Conservation (phyloP, 768 basidiomycete genomes). For the Leccinum disarticulatum region DNA sequence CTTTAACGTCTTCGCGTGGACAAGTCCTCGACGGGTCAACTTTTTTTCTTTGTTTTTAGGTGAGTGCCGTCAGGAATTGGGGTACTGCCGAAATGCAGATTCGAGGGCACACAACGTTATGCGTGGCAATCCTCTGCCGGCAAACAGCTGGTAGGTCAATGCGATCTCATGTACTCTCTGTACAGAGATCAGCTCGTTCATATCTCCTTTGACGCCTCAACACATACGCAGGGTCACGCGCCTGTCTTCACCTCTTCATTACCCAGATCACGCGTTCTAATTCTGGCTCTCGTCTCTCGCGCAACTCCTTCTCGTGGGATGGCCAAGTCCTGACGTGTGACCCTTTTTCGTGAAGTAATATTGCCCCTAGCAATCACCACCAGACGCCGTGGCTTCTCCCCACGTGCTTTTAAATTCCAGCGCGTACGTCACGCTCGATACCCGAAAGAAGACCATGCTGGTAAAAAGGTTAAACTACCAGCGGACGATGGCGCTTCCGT, state of each 20-base stretch:
- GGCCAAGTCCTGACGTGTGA: neutral
- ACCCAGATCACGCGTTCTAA: neutral
- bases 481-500: neutral
- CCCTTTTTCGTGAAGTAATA: neutral
- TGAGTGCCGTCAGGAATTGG: neutral
- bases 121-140: neutral
- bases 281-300: neutral
- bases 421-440: slow-evolving; percentile 5
- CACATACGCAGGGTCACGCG: neutral
- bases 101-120: neutral
- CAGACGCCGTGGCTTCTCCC: neutral
- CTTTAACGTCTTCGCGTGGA: neutral
- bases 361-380: neutral
- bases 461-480: slow-evolving; percentile 11
- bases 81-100: neutral
- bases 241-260: neutral
- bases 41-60: neutral
- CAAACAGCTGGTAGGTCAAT: neutral
- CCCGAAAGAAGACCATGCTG: neutral
- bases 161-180: neutral
- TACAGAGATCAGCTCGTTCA: neutral
- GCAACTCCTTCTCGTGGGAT: neutral
- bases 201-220: neutral
- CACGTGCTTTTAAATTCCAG: neutral
- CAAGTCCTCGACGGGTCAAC: neutral